phyloP scores from a whole-genome alignment of 345 rosid genomes.

The Luvunga scandens region DNA sequence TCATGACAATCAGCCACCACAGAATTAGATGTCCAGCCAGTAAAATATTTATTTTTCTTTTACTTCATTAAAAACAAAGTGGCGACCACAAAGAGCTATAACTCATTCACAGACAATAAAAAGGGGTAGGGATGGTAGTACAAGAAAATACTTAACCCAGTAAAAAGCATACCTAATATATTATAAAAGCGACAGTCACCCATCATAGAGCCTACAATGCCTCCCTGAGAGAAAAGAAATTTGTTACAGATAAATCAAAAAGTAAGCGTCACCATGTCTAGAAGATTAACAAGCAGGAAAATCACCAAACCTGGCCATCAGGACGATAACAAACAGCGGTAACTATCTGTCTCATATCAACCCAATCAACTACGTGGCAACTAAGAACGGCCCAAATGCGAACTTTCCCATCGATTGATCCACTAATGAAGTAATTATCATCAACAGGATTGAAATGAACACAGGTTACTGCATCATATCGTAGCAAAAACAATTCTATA shows the following conservation, averaged over 20 bases:
- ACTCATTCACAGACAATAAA: neutral
- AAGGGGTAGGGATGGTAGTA: neutral
- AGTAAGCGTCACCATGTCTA: neutral
- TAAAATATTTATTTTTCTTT: neutral
- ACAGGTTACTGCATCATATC: conserved; percentile 60
- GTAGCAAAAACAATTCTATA: conserved; percentile 1
- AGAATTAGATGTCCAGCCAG: neutral
- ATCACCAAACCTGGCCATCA: conserved; percentile 64
- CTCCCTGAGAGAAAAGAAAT: conserved; percentile 33
- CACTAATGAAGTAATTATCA: conserved; percentile 70
- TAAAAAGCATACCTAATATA: conserved; percentile 38
- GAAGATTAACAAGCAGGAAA: conserved; percentile 10
- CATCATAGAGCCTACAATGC: conserved; percentile 48
- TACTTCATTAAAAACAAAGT: neutral
- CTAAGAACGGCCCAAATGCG: conserved; percentile 70
- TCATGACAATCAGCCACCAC: neutral
- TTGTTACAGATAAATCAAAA: neutral
- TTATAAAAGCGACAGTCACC: conserved; percentile 62
- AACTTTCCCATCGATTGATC: conserved; percentile 86
- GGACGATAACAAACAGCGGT: conserved; percentile 87
- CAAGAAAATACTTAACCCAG: neutral
- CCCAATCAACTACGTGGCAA: conserved; percentile 83
- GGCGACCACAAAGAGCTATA: neutral
- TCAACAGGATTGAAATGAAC: conserved; percentile 83
- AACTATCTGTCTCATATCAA: conserved; percentile 61